Conservation (phyloP, 441 rosid genomes). For the Kokia cookei region DNA sequence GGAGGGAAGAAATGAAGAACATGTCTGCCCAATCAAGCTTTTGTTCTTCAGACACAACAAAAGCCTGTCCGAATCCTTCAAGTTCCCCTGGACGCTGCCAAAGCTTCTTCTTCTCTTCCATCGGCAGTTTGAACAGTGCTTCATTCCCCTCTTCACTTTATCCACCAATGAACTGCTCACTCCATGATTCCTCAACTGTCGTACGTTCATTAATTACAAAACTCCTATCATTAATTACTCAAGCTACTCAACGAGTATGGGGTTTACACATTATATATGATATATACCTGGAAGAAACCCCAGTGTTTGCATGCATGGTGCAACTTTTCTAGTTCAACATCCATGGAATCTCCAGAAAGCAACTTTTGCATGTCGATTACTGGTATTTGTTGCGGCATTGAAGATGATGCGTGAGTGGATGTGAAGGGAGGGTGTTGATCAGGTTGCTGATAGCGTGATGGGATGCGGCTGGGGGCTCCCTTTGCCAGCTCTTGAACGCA, state of each 20-base stretch:
- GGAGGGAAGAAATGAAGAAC: background rate
- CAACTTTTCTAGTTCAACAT: slow-evolving; percentile 23
- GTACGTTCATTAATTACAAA: too few species aligned
- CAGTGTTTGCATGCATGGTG: slow-evolving; percentile 35
- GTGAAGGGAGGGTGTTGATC: background rate
- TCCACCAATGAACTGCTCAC: slow-evolving; percentile 19
- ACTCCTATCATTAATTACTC: too few species aligned
- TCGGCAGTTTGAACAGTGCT: slow-evolving; percentile 24
- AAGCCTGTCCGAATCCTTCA: slow-evolving; percentile 32
- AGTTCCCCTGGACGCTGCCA: slow-evolving; percentile 17
- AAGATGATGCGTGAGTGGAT: background rate
- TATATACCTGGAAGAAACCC: slow-evolving; percentile 37
- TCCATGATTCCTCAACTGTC: slow-evolving; percentile 31
- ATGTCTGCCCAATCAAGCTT: slow-evolving; percentile 19
- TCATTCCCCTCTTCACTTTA: slow-evolving; percentile 16
- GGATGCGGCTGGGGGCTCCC: background rate
- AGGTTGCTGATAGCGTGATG: background rate
- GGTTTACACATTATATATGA: background rate
- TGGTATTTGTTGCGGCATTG: slow-evolving; percentile 7
- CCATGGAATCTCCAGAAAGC: background rate
- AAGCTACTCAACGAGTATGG: too few species aligned
- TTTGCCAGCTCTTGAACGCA: background rate
- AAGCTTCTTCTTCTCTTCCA: slow-evolving; percentile 27
- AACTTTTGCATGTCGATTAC: slow-evolving; percentile 27
- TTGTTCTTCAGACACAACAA: slow-evolving; percentile 28